phyloP scores from a whole-genome alignment of 305 asterid genomes.

The Stenogyne calaminthoides region DNA sequence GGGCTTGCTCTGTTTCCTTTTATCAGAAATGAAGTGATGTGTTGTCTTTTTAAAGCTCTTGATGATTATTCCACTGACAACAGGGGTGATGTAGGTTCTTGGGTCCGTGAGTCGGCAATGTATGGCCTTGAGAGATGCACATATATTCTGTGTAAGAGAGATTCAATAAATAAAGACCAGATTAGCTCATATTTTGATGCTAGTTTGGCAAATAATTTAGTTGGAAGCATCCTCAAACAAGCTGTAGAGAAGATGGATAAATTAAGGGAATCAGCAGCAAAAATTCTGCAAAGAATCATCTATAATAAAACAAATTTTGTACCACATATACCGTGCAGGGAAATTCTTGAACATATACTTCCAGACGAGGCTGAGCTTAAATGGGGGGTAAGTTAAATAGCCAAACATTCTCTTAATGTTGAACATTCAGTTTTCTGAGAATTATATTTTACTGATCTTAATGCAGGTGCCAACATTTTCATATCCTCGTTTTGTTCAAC shows the following conservation, averaged over 20 bases:
- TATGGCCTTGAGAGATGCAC: constrained; percentile 90
- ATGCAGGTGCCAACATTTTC: constrained; percentile 83
- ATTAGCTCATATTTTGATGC: constrained; percentile 53
- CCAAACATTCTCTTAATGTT: constrained; percentile 15
- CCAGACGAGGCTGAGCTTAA: constrained; percentile 59
- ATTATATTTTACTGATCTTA: constrained; percentile 27
- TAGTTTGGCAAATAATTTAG: constrained; percentile 60
- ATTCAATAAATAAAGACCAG: constrained; percentile 41
- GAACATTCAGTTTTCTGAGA: constrained; percentile 24
- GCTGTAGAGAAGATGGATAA: constrained; percentile 98
- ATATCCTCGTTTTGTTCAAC: constrained; percentile 76
- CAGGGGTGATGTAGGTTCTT: constrained; percentile 98
- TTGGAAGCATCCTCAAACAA: constrained; percentile 81
- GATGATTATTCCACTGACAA: constrained; percentile 97
- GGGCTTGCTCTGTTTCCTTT: constrained; percentile 48
- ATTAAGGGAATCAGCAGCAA: constrained; percentile 85
- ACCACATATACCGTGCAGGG: constrained; percentile 72
- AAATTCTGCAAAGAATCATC: constrained; percentile 71
- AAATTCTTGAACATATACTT: constrained; percentile 58
- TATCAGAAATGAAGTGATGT: constrained; percentile 80
- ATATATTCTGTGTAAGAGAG: constrained; percentile 75
- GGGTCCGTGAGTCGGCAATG: constrained; percentile 99
- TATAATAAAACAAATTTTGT: constrained; percentile 56
- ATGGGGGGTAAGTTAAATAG: constrained; percentile 77
- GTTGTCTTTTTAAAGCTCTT: constrained; percentile 75